Conservation (phyloP, 257 asterid genomes). For the Solanum appendiculatum region DNA sequence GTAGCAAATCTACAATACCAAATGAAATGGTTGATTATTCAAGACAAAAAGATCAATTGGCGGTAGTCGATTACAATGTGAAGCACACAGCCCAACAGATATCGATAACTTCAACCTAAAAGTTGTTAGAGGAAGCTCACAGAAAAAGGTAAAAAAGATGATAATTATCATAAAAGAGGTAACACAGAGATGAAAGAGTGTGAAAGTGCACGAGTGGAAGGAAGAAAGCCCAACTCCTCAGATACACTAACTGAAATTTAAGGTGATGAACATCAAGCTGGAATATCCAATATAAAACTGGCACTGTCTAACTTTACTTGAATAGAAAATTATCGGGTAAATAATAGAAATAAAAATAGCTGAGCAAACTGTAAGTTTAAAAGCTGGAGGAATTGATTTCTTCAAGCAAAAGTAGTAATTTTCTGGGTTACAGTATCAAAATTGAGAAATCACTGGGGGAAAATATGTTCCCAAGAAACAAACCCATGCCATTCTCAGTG, state of each 20-base stretch:
- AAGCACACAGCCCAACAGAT: neutral
- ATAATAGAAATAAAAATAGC: neutral
- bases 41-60: neutral
- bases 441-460: neutral
- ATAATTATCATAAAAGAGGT: neutral
- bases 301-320: neutral
- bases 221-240: neutral
- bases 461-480: neutral
- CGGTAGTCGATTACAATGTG: too few species aligned
- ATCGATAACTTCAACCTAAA: neutral
- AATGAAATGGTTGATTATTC: neutral
- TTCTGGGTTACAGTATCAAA: neutral
- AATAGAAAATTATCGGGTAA: neutral
- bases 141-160: neutral
- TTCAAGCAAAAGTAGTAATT: neutral
- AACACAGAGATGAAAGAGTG: neutral
- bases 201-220: neutral
- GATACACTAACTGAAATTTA: neutral
- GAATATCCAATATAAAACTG: neutral
- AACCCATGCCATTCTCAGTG: neutral
- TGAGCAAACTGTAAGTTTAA: neutral
- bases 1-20: constrained; percentile 40
- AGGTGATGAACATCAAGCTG: neutral
- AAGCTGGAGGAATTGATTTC: neutral
- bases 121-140: neutral